Percentiles rank a stretch among this genome's conserved stretches.
Evolutionary conservation across 768 basidiomycete genomes (phyloP).

Genomic region (Rhodotorula graminis): DNA sequence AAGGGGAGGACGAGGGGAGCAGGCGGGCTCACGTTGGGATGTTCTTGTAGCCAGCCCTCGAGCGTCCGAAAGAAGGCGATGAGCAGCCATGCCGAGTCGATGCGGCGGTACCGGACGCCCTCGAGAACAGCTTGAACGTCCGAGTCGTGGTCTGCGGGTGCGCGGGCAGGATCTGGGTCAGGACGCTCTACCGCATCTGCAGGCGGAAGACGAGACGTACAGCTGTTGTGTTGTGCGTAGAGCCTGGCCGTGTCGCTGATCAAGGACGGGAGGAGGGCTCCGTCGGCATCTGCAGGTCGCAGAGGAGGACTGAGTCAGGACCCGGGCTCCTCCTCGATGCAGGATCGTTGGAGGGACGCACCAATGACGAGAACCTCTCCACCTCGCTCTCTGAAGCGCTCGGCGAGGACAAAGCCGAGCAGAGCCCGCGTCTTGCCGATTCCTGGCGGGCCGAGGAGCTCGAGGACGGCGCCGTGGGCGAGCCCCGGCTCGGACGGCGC

Average conservation of each 20-base stretch:
- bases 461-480: slow-evolving; percentile 13
- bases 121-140: neutral
- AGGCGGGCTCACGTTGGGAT: slow-evolving; percentile 7
- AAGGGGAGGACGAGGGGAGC: neutral
- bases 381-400: slow-evolving; percentile 6
- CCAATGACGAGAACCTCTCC: slow-evolving; percentile 16
- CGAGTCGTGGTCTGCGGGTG: neutral
- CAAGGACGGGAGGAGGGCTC: slow-evolving; percentile 14
- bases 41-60: slow-evolving; percentile 9
- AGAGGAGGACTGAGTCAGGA: too few species aligned
- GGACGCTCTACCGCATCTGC: accelerated
- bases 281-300: slow-evolving; percentile 1
- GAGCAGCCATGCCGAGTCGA: slow-evolving; percentile 27
- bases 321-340: too few species aligned
- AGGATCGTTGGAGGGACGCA: neutral
- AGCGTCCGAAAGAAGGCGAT: slow-evolving; percentile 20
- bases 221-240: slow-evolving; percentile 8
- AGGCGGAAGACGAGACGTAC: neutral
- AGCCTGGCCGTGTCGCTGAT: slow-evolving; percentile 4
- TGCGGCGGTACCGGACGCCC: slow-evolving; percentile 16
- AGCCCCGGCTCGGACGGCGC: neutral
- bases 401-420: slow-evolving; percentile 19
- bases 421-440: slow-evolving; percentile 21
- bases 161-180: neutral
- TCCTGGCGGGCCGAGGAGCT: slow-evolving; percentile 27